These are phyloP conservation scores for Claviceps digitariae DNA, from an alignment of 2,329 filamentous ascomycete species.

Conservation along the genomic window DNA sequence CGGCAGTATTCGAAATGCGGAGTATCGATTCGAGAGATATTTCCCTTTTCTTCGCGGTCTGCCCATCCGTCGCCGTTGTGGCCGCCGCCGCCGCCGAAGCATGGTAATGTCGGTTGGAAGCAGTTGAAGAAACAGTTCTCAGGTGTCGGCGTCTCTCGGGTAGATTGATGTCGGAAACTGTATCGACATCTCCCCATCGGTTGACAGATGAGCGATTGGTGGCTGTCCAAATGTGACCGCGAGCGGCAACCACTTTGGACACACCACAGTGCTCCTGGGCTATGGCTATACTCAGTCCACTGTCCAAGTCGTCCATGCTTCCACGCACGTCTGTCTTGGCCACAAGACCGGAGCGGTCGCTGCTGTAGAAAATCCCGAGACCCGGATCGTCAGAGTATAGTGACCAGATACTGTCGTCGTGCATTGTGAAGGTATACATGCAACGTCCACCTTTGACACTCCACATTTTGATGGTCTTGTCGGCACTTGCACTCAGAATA, in stretches of 20 bases:
- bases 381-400: conserved; percentile 79
- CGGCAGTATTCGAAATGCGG: conserved; percentile 70
- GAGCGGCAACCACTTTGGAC: conserved; percentile 51
- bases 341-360: conserved; percentile 82
- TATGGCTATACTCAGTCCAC: conserved; percentile 80
- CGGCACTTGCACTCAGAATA: conserved; percentile 86
- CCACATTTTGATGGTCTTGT: conserved; percentile 97
- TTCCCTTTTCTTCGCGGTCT: conserved; percentile 37
- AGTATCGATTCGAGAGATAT: conserved; percentile 70
- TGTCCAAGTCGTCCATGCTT: conserved; percentile 55
- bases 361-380: conserved; percentile 85
- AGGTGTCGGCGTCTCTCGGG: conserved; percentile 39
- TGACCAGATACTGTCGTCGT: conserved; percentile 96
- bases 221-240: conserved; percentile 77
- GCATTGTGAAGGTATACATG: conserved; percentile 98
- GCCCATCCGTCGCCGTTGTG: conserved; percentile 17
- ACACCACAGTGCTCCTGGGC: conserved; percentile 84
- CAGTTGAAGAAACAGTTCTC: conserved; percentile 32
- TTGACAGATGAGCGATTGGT: conserved; percentile 87
- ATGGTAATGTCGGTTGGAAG: conserved; percentile 22
- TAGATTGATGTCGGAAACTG: conserved; percentile 54
- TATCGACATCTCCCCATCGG: conserved; percentile 79
- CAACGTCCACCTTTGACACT: conserved; percentile 88
- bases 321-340: conserved; percentile 86
- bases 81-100: conserved; percentile 18